Base-by-base conservation (phyloP, 2,329 filamentous ascomycete genomes). In the Neurospora crassa region DNA sequence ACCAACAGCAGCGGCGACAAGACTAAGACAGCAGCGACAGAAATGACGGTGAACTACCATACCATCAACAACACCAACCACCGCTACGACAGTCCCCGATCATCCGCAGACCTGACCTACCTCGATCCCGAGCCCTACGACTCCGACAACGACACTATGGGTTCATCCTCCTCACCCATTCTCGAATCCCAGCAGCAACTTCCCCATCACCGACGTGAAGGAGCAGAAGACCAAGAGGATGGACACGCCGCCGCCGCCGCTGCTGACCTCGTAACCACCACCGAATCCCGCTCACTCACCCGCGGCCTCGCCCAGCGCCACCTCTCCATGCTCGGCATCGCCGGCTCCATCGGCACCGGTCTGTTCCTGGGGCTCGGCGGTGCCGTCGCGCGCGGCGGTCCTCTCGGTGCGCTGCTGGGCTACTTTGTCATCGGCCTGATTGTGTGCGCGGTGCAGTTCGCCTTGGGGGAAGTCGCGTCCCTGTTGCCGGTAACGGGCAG, bases 261-360 rank as follows among this genome's bases (percentile, higher is more conserved):
- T 37, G 83, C 6, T 37, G 34, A 86, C 73, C 79, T 87, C 68
- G 81, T 84, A 70, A 84, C 84, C 0, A 77, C 79, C 53, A 78
- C 80, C 75, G 88, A 90, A 78, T 81, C 83, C 70, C 82, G 82
- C 70, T 80, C 83, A 73, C 81, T 87, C 70, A 81, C 81, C 75
- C 83, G 84, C 72, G 82, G 82, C 24, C 82, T 88, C 70, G 83
- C 83, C 75, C 84, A 85, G 74, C 84, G 86, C 70, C 87, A 89
- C 78, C 81, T 90, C 73, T 86, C 87, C 74, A 89, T 89, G 86
- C 83, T 89, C 73, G 87, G 86, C 75, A 88, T 90, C 71, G 87
- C 87, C 69, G 87, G 87, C 70, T 85, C 87, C 72, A 89, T 89
- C 72, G 87, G 87, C 74, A 88, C 87, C 68, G 87, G 87, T 70